Evolutionary conservation across 768 basidiomycete genomes (phyloP), one percentile per base, ranked within the genome.

Genomic region (Pisolithus orientalis): DNA sequence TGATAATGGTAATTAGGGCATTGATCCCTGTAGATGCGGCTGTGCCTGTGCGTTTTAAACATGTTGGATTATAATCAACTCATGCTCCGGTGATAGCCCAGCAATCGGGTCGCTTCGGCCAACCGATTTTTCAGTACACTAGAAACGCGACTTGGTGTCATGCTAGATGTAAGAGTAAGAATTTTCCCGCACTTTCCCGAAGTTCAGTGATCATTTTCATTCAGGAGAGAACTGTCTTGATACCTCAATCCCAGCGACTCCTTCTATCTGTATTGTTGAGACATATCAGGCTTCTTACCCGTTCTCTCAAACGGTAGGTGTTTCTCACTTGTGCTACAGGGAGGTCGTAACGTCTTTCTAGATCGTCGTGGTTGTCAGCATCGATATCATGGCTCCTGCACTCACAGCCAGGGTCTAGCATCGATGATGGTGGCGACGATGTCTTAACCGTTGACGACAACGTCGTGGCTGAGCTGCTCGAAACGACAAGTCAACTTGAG

Each of bases 271-370:
- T 79, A 17, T 65, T 91, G 6, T 79, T 90, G 47, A 72, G 79
- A 2, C 83, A 87, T 60, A 77, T 87, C 34, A 71, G 88, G 48
- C 66, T 86, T 5, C 59, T 84, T 6, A 83, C 80, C 1, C 74
- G 79, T 46, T 86, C 85, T 0, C 62, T 84, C 27, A 87, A 84
- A 65, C 64, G 75, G 85, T 87, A 65, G 40, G 81, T 63, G 27
- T 16, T 24, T 25, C 9, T 11, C 42, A 24, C 44, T 34, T 34
- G n/a, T 44, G 28, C 46, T 47, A 13, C 48, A 40, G 40, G 5
- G 27, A 44, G 47, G 52, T 53, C 29, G 51, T 48, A 78, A 79
- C 46, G 72, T 74, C 10, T 21, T 38, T 21, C 6, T 34, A 68
- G 66, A 11, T 58, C 62, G 2, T 47, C 57, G 7, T 70, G 69